Conservation (phyloP, 2,329 filamentous ascomycete genomes). For the Penicillium paneum region DNA sequence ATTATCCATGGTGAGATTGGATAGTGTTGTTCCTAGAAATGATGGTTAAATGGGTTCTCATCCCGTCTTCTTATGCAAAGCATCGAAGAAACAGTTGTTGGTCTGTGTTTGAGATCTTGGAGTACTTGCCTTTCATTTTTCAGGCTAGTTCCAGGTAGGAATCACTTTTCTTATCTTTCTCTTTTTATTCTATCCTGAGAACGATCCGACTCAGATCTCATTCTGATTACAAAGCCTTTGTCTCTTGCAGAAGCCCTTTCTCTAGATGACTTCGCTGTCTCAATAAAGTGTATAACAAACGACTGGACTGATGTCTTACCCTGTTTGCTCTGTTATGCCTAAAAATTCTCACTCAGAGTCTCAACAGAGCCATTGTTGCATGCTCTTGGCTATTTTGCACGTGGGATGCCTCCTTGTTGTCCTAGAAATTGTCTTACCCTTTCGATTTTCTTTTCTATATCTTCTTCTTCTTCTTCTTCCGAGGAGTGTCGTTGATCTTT, state of each 20-base stretch:
- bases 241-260: not conserved
- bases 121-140: constrained; percentile 1
- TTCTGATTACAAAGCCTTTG: not conserved
- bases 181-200: not conserved
- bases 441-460: not conserved
- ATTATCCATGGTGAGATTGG: not conserved
- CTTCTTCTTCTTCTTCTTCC: too few species aligned
- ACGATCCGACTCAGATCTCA: not conserved
- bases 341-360: not conserved
- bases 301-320: not conserved
- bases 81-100: not conserved
- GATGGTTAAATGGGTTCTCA: not conserved
- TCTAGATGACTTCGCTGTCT: not conserved
- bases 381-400: not conserved
- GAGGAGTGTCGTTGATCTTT: not conserved
- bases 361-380: constrained; percentile 2
- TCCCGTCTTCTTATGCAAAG: constrained; percentile 4
- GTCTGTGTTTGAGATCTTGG: not conserved
- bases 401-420: not conserved
- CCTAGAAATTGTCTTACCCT: not conserved
- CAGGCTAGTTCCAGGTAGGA: not conserved
- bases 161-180: not conserved
- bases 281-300: not conserved
- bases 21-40: not conserved
- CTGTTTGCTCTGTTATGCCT: not conserved